Conservation (phyloP, 2,329 filamentous ascomycete genomes). For the Clonostachys solani region DNA sequence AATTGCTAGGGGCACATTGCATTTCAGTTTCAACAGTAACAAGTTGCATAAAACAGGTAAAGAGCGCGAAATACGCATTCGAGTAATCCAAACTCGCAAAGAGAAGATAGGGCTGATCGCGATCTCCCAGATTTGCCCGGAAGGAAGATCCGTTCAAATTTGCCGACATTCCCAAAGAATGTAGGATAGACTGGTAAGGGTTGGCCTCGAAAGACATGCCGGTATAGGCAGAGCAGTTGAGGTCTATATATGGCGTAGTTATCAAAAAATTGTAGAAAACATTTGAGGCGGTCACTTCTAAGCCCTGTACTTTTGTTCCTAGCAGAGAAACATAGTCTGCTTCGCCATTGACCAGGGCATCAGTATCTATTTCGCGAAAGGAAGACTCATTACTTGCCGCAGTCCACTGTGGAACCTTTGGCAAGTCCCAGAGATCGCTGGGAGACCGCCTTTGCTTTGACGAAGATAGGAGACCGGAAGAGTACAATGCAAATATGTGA, state of each 20-base stretch:
- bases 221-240: background rate
- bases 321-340: background rate
- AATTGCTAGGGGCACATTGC: background rate
- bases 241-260: background rate
- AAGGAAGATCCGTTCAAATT: no score
- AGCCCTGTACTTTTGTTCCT: background rate
- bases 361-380: background rate
- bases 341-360: background rate
- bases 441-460: background rate
- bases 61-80: no score
- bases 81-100: no score
- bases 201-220: no score
- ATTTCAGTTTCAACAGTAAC: background rate
- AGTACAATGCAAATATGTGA: background rate
- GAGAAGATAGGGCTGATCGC: no score
- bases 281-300: background rate
- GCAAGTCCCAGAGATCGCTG: background rate
- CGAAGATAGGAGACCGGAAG: background rate
- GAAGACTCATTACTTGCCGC: no score
- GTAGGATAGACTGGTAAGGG: no score
- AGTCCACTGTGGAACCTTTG: background rate
- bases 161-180: no score
- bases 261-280: background rate
- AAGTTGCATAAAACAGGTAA: no score
- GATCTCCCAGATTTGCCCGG: no score